Evolutionary conservation across 495 filamentous ascomycete species (phyloP).

Genomic region (Aspergillus olivimuriae): DNA sequence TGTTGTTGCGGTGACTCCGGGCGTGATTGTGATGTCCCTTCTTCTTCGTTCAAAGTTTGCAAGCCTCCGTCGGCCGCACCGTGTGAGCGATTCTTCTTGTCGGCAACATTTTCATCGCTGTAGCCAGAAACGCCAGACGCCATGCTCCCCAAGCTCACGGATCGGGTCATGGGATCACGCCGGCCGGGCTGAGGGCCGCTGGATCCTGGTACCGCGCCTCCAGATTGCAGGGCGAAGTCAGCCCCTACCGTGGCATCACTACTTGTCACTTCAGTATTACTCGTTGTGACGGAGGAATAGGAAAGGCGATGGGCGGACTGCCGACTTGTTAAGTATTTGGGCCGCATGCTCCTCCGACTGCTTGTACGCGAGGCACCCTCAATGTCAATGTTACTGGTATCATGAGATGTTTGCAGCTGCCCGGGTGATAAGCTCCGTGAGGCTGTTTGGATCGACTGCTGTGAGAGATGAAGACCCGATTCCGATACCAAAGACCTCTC

Average conservation of each 20-base stretch:
- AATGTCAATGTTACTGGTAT: constrained; percentile 22
- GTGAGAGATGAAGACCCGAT: constrained; percentile 26
- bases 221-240: constrained; percentile 81
- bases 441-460: constrained; percentile 20
- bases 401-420: constrained; percentile 29
- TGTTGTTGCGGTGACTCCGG: constrained; percentile 12
- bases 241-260: constrained; percentile 72
- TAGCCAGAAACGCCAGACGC: constrained; percentile 82
- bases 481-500: too few species aligned
- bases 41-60: constrained; percentile 57
- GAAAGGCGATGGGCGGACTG: constrained; percentile 75
- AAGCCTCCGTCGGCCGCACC: constrained; percentile 46
- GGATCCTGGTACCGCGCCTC: constrained; percentile 64
- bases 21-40: constrained; percentile 34
- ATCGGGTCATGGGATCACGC: constrained; percentile 59
- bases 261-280: constrained; percentile 49
- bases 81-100: constrained; percentile 28
- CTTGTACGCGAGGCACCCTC: constrained; percentile 21
- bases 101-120: constrained; percentile 50
- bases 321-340: constrained; percentile 67
- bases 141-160: constrained; percentile 89
- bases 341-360: constrained; percentile 45
- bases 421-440: constrained; percentile 31
- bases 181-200: constrained; percentile 32
- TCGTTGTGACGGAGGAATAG: constrained; percentile 63